phyloP scores from a whole-genome alignment of 164 flowering plant species.

The Saururus chinensis region DNA sequence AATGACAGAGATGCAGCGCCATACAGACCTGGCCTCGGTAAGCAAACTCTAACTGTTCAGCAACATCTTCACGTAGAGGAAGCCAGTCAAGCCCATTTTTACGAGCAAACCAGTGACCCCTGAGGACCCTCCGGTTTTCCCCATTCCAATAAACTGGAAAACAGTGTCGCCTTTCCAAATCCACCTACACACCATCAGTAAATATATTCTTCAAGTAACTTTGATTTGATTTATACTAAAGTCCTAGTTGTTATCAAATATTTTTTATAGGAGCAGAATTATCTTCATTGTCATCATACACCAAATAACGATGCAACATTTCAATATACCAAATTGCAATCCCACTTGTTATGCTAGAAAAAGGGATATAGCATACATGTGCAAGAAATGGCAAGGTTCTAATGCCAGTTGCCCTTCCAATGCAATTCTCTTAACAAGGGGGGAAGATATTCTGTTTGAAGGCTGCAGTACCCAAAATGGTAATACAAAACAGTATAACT shows the following conservation, averaged over 20 bases:
- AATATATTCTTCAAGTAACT: no score
- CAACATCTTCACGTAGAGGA: constrained; percentile 88
- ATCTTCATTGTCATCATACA: no score
- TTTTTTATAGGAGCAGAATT: no score
- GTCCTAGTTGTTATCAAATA: not conserved
- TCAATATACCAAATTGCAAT: no score
- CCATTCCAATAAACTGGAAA: constrained; percentile 98
- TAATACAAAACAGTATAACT: not conserved
- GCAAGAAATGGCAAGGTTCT: no score
- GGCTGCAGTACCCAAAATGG: no score
- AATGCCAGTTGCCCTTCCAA: no score
- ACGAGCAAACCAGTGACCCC: constrained; percentile 99
- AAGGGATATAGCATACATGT: no score
- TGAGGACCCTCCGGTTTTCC: constrained; percentile 83
- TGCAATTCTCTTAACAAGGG: no score
- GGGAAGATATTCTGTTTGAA: no score
- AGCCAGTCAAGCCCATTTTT: constrained; percentile 92
- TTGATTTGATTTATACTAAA: not conserved
- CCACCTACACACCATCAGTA: constrained; percentile 48
- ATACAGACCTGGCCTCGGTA: constrained; percentile 60
- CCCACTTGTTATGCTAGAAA: no score
- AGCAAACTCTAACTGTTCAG: constrained; percentile 89
- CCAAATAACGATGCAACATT: no score
- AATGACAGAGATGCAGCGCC: not conserved
- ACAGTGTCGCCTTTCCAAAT: constrained; percentile 67